Evolutionary conservation across 2,329 filamentous ascomycete genomes (phyloP), one percentile per base, ranked within the genome.

Genomic region (Fusarium brachygibbosum): DNA sequence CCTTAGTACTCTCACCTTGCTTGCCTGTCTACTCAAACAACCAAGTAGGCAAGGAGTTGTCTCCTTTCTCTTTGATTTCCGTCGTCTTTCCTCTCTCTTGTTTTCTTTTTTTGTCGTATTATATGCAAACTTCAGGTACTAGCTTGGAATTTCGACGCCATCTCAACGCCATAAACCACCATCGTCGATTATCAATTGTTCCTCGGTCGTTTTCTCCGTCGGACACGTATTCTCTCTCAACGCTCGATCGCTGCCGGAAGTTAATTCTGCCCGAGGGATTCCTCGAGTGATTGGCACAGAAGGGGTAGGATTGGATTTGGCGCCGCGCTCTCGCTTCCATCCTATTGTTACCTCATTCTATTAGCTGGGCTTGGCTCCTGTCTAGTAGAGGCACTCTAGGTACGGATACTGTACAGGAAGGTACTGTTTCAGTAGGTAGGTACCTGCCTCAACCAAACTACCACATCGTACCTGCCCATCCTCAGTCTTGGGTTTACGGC

Each of bases 281-380:
- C 34, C 17, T 40, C 19, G n/a, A 64, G 23, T 31, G 45, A 60
- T 46, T 60, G 37, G 48, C 21, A 38, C 34, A 35, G 13, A 23
- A 25, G 9, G 21, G 29, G 42, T 25, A 37, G 32, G 17, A 50
- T 29, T 28, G 48, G 10, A 38, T 51, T 51, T 38, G 34, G 35
- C 48, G 48, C 48, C 13, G 34, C 34, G 31, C 14, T 40, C 31
- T 51, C 48, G 32, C 48, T 44, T 51, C 48, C 48, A 51, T 38
- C n/a, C n/a, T 6, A 28, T 51, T 51, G 48, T 51, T 51, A 45
- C 52, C 44, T 59, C 45, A 40, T 23, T 44, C 34, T 28, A n/a
- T 56, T 64, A 58, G 60, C 41, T 64, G 44, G 58, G 14, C 51
- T 64, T 64, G 59, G 59, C 59, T 58, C 42, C 42, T 48, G 35